Evolutionary conservation across 331 rosid genomes (phyloP), one percentile per base, ranked within the genome.

Genomic region (Pyrus hybrid): DNA sequence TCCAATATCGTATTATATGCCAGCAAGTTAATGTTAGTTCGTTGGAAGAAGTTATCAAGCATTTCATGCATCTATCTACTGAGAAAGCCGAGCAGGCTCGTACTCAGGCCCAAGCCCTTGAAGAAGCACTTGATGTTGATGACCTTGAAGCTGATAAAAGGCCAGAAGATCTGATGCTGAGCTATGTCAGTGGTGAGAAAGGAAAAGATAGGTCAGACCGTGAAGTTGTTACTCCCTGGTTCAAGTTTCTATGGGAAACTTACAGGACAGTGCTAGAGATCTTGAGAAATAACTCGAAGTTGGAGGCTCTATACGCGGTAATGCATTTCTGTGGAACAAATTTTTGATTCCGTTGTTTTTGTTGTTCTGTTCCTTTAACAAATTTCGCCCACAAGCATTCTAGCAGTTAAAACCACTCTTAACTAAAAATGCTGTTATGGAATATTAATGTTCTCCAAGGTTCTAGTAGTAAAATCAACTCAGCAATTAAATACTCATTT

Each of bases 21-120:
- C 98, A 93, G 41, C 98, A 93, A 87, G 98, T 93, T 23, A 93
- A 93, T 81, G 98, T 93, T 51, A 81, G 85, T 68, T 93, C 98
- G 3, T 81, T 93, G 70, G 98, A 93, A 80, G 98, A 93, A 85
- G 98, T 93, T 47, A 93, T 93, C 76, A 93, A 93, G 87, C 96
- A 93, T 74, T 93, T 93, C 54, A 89, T 93, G 93, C 97, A 90
- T 69, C 90, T 92, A 6, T 90, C 99, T 2, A 90, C 99, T 18
- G 99, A 95, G 90, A 95, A 92, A 85, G 97, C 99, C 25, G 97
- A 95, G 83, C 93, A 89, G 85, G 99, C 99, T 14, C 97, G 97
- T 26, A 89, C 83, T 80, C 97, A 92, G 88, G 99, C 97, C 0
- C 91, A 89, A 76, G 97, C 92, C 8, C 68, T 92, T 25, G 99